phyloP scores from a whole-genome alignment of 1,139 yeast genomes.

The Blastobotrys malaysiensis region DNA sequence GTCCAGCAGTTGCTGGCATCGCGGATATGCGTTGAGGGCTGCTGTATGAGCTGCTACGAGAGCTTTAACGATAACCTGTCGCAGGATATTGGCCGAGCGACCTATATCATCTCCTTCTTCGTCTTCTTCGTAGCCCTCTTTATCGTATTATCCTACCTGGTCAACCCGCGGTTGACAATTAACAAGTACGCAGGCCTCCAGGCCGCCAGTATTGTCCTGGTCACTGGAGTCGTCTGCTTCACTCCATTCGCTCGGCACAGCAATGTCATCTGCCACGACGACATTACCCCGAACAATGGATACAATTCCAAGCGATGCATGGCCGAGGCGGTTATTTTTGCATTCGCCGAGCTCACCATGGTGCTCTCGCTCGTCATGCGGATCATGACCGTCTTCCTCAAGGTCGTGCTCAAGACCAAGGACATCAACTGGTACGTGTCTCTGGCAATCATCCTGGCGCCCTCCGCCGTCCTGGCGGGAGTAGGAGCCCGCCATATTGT shows the following conservation, averaged over 20 bases:
- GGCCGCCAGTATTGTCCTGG: constrained; percentile 15
- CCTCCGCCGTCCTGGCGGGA: constrained; percentile 15
- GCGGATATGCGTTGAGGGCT: constrained; percentile 5
- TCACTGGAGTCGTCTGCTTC: constrained; percentile 4
- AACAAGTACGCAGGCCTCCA: constrained; percentile 20
- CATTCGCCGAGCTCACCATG: constrained; percentile 15
- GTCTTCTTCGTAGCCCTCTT: constrained; percentile 15
- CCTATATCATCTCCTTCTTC: constrained; percentile 1
- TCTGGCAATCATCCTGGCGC: constrained; percentile 8
- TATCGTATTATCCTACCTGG: constrained; percentile 15
- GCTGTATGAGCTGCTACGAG: constrained; percentile 6
- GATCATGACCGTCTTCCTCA: not conserved
- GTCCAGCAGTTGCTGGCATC: not conserved
- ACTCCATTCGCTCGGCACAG: not conserved
- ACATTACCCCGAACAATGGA: constrained; percentile 11
- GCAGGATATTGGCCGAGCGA: not conserved
- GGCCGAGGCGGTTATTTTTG: constrained; percentile 17
- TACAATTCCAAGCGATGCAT: constrained; percentile 12
- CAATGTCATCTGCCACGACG: constrained; percentile 5
- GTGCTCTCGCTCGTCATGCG: constrained; percentile 6
- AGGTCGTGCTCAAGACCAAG: not conserved
- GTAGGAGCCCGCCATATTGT: constrained; percentile 9
- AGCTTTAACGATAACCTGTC: not conserved
- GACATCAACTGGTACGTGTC: not conserved
- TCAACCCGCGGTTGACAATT: constrained; percentile 16